A percentile compares a stretch with the other conserved stretches of the same genome.
Evolutionary conservation across 163 green algal genomes (phyloP).

Genomic region (Picocystis sp.): DNA sequence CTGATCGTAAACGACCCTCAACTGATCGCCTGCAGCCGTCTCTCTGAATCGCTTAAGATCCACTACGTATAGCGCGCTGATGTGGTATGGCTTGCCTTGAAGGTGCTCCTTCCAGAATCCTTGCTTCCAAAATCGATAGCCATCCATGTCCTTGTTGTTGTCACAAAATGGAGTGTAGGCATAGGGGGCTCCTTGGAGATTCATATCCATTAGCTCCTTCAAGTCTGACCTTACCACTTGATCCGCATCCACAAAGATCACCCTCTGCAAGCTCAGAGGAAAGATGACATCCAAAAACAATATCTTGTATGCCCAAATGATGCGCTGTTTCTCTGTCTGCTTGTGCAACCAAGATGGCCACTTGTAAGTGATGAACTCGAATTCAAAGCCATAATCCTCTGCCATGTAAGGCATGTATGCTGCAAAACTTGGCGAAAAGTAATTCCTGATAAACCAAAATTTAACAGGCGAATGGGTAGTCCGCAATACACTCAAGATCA

Average conservation of each 20-base stretch:
- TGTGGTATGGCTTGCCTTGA: conserved; percentile 88
- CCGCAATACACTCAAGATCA: conserved; percentile 82
- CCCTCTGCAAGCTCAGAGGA: conserved; percentile 54
- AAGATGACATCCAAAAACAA: conserved; percentile 98
- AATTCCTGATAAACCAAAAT: conserved; percentile 99
- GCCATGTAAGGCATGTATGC: conserved; percentile 47
- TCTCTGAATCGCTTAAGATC: conserved; percentile 75
- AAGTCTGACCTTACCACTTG: conserved; percentile 78
- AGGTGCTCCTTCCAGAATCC: conserved; percentile 63
- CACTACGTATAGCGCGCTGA: conserved; percentile 92
- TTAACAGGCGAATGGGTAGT: conserved; percentile 75
- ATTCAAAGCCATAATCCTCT: conserved; percentile 76
- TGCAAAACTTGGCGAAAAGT: conserved; percentile 71
- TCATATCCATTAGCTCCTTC: conserved; percentile 31
- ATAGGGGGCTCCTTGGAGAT: conserved; percentile 58
- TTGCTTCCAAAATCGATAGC: conserved; percentile 95
- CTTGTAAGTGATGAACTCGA: conserved; percentile 98
- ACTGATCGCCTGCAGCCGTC: conserved; percentile 49
- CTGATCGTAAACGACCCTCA: conserved; percentile 81
- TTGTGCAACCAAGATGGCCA: conserved; percentile 86
- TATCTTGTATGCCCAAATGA: conserved; percentile 99
- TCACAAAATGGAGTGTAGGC: conserved; percentile 97
- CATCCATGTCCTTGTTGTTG: conserved; percentile 93
- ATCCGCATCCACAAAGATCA: conserved; percentile 95
- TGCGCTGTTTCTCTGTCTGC: conserved; percentile 93